Evolutionary conservation across 1,139 yeast species (phyloP), one percentile per base, ranked within the genome.

Genomic region (Candida pseudocylindracea): DNA sequence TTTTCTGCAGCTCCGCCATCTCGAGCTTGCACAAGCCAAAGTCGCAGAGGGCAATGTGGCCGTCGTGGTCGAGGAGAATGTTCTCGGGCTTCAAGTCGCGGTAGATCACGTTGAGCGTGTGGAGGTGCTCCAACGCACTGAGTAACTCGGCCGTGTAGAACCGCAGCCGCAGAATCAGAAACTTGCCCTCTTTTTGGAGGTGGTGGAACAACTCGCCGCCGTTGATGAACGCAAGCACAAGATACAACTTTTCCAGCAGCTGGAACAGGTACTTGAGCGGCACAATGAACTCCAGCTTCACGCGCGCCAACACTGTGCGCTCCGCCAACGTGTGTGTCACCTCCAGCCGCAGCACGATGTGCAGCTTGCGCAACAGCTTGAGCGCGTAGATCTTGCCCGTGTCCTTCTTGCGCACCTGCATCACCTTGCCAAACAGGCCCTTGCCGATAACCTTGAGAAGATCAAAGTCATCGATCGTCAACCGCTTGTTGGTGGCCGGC

Each of bases 201-300:
- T 88, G 98, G 57, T 80, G 88, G 53, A 88, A 91, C 40, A 88
- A 61, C 52, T 88, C 99, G 34, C 99, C 99, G 36, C 99, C 99
- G 48, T 88, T 88, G 41, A 88, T 81, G 48, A 85, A 91, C 25
- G 93, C 81, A 33, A 91, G 58, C 6, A 88, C 96, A 32, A 88
- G 57, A 45, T 88, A 88, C 29, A 88, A 57, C 48, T 91, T 91
- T 46, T 85, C 96, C 10, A 88, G 88, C n/a, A 85, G 71, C 54
- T 88, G 98, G 62, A 91, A 88, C 20, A 92, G 76, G 53, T 88
- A 88, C 54, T 88, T 88, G 41, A 88, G 61, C 8, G 96, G 96
- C n/a, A 88, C 96, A 49, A 88, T 81, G 50, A 91, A 91, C n/a
- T 98, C 98, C 46, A 85, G 80, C 42, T 75, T 75, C 38, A 88